Percentiles rank a stretch among this genome's conserved stretches.
Evolutionary conservation across 2,329 filamentous ascomycete genomes (phyloP).

Genomic region (Ustulina deusta): DNA sequence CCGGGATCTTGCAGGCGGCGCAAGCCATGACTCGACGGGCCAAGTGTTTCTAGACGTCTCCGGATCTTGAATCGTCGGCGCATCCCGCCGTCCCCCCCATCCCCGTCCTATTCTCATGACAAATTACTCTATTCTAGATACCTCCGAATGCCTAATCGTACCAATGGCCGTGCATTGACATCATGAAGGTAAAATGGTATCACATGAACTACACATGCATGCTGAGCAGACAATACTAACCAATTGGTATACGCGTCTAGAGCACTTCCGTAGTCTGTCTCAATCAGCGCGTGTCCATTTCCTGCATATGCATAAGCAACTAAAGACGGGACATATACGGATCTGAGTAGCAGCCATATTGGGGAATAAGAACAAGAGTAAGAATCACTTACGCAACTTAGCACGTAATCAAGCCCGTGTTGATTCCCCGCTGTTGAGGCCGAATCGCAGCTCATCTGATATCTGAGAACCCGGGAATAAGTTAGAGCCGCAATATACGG

Average conservation of each 20-base stretch:
- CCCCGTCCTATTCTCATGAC: background rate
- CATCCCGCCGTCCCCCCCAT: conserved; percentile 9
- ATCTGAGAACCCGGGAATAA: background rate
- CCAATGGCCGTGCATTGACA: background rate
- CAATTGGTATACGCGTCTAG: no score
- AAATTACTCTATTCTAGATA: background rate
- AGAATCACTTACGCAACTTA: background rate
- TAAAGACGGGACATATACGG: background rate
- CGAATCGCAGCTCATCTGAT: background rate
- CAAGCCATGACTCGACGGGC: conserved; percentile 1
- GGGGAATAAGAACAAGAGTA: background rate
- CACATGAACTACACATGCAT: background rate
- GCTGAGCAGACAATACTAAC: background rate
- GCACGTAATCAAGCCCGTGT: background rate
- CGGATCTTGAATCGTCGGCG: conserved; percentile 10
- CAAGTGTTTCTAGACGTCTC: background rate
- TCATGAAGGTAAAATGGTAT: background rate
- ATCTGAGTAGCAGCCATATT: background rate
- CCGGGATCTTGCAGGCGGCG: conserved; percentile 3
- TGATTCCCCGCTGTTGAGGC: background rate
- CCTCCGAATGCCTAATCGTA: background rate
- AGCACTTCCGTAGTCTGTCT: background rate
- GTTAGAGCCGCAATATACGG: background rate
- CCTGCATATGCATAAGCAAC: conserved; percentile 1
- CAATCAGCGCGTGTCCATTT: background rate